Evolutionary conservation across 192 early-diverging fungal species (phyloP), one percentile per base, ranked within the genome.

Genomic region (Rhizophagus clarus): DNA sequence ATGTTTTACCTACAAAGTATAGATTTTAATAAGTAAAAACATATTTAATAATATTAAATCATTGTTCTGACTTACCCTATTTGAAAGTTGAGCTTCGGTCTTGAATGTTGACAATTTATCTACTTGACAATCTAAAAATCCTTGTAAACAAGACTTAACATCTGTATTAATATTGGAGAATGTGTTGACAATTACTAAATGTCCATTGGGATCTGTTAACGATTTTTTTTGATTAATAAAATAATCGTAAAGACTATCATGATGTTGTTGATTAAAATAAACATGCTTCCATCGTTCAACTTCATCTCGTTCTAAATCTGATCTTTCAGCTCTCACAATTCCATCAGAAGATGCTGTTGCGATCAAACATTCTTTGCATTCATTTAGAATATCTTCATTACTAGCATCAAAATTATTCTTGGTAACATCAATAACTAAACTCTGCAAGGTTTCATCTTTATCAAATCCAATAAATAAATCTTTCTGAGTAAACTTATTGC

Each of bases 401-500:
- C 64, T 31, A 11, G 14, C 14, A 0, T 56, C 37, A 15, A 68
- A 51, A 71, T 72, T 71, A 12, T 71, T 79, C 34, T 72, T 51
- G 2, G 26, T 40, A 32, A 14, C 9, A 31, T 79, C 32, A 2
- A 79, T 71, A 26, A 79, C 49, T 60, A 79, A 61, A 71, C 80
- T 81, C 24, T 70, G 73, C 11, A 81, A 24, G 10, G 75, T 81
- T 42, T 77, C 74, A n/a, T 49, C 66, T 49, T 12, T 8, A 32
- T 66, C 17, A 69, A 69, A 81, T 10, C 80, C 80, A 49, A 81
- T 76, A 22, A 81, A 81, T 24, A 81, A 14, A 63, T 81, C 80
- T 34, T 61, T 68, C 6, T 68, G 15, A 5, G 61, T 47, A 68
- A 76, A 81, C 1, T 14, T 9, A 15, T 17, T 79, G n/a, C 6